A percentile compares a stretch with the other conserved stretches of the same genome.
Conservation (phyloP, 257 asterid genomes). For the Solanum medicagineum region DNA sequence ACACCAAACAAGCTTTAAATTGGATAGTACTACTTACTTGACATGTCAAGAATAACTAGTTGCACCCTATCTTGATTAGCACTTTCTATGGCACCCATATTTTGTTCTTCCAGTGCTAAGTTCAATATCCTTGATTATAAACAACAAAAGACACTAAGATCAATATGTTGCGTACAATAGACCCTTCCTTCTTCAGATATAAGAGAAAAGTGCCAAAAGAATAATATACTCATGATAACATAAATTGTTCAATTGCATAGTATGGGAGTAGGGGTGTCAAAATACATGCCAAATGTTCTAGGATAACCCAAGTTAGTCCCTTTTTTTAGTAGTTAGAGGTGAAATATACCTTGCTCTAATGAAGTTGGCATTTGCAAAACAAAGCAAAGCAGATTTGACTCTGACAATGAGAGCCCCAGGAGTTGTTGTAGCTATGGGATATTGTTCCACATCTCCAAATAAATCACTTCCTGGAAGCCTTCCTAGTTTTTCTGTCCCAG, state of each 20-base stretch:
- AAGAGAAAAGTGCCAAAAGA: neutral
- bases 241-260: neutral
- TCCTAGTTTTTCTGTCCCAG: conserved; percentile 23
- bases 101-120: conserved; percentile 2
- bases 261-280: neutral
- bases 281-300: neutral
- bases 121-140: neutral
- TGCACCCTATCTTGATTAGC: neutral
- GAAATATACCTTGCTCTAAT: conserved; percentile 9
- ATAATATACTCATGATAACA: neutral
- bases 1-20: neutral
- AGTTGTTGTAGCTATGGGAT: conserved; percentile 19
- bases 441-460: conserved; percentile 20
- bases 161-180: no score
- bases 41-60: conserved; percentile 20
- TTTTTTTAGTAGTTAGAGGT: neutral
- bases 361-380: conserved; percentile 26
- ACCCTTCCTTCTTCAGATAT: no score
- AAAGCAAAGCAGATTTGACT: conserved; percentile 21
- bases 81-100: conserved; percentile 4
- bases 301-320: neutral
- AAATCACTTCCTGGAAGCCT: conserved; percentile 26
- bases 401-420: conserved; percentile 26
- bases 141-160: neutral
- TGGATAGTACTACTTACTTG: conserved; percentile 18